phyloP scores from a whole-genome alignment of 2,329 filamentous ascomycete species.

The Fusarium sp. region DNA sequence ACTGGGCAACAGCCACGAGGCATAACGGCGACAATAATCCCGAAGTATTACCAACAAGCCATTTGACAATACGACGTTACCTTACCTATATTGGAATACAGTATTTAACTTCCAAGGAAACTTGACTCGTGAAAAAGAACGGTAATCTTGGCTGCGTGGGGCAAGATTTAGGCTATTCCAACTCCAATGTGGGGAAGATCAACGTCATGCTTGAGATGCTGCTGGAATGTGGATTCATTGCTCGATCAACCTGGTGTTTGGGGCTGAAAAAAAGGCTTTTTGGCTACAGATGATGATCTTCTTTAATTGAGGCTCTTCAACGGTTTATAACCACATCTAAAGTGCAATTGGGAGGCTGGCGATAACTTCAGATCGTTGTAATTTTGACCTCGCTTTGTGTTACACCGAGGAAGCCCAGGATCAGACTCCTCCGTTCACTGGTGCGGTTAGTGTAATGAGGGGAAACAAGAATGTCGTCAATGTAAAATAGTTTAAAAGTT shows the following conservation, averaged over 20 bases:
- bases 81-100: neutral
- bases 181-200: conserved; percentile 11
- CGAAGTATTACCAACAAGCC: neutral
- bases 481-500: neutral
- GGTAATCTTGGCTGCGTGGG: neutral
- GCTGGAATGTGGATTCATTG: conserved; percentile 12
- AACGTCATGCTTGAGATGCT: conserved; percentile 14
- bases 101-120: neutral
- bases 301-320: neutral
- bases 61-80: neutral
- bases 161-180: conserved; percentile 25
- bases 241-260: conserved; percentile 10
- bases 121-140: neutral
- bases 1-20: conserved; percentile 16
- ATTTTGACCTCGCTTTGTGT: neutral
- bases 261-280: neutral
- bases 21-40: conserved; percentile 10
- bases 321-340: neutral
- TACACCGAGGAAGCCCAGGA: conserved; percentile 21
- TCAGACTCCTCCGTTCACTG: conserved; percentile 7
- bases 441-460: conserved; percentile 15
- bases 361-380: neutral
- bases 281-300: too few relatives aligned
- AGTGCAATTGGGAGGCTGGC: neutral
- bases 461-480: conserved; percentile 25